phyloP scores from a whole-genome alignment of 164 flowering plant species.

The Umbilicus rupestris region DNA sequence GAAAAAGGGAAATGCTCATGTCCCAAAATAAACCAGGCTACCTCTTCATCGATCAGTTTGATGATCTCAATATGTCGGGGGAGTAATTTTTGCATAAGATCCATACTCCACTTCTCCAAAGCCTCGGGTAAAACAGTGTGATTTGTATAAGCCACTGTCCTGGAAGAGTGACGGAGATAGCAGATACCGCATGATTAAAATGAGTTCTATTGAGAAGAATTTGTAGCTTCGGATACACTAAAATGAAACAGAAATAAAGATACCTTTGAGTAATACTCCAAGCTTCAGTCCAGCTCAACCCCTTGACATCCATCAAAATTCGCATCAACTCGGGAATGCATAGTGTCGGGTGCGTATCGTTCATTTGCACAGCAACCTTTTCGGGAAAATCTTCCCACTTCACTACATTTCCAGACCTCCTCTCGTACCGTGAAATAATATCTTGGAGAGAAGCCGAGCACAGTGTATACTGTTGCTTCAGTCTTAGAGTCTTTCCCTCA shows the following conservation, averaged over 20 bases:
- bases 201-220: not conserved
- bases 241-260: not conserved
- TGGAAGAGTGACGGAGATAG: slow-evolving; percentile 18
- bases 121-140: slow-evolving; percentile 98
- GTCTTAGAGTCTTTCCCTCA: slow-evolving; percentile 80
- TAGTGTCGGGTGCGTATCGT: slow-evolving; percentile 97
- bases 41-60: slow-evolving; percentile 88
- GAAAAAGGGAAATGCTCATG: not conserved
- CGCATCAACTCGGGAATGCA: slow-evolving; percentile 94
- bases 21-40: slow-evolving; percentile 15
- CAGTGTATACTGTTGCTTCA: slow-evolving; percentile 89
- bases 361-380: slow-evolving; percentile 96
- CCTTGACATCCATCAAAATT: slow-evolving; percentile 76
- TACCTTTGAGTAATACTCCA: slow-evolving; percentile 89
- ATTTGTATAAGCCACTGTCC: slow-evolving; percentile 93
- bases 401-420: slow-evolving; percentile 51
- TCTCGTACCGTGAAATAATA: slow-evolving; percentile 76
- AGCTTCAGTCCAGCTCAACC: slow-evolving; percentile 71
- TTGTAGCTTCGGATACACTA: not conserved
- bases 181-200: not conserved
- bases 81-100: slow-evolving; percentile 80
- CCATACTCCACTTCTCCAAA: slow-evolving; percentile 93
- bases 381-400: slow-evolving; percentile 88
- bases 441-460: slow-evolving; percentile 98
- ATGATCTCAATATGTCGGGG: slow-evolving; percentile 95